These are phyloP conservation scores for Fagopyrum homotropicum DNA, from an alignment of 148 eudicot genomes.

Conservation along the genomic window DNA sequence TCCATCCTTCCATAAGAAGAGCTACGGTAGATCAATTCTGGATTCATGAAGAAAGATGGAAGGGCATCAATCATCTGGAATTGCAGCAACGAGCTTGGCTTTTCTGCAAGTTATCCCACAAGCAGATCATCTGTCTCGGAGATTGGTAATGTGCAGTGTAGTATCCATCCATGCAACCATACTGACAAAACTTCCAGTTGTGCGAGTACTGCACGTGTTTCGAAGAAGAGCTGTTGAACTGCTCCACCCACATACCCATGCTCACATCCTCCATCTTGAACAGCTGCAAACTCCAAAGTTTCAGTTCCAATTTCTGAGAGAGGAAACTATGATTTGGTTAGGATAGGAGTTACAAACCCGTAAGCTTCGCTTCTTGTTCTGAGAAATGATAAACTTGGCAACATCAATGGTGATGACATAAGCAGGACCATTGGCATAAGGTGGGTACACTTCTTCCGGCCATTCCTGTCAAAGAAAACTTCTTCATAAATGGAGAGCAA, in stretches of 20 bases:
- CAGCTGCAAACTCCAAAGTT: constrained; percentile 27
- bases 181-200: constrained; percentile 40
- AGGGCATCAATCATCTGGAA: constrained; percentile 28
- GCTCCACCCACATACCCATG: constrained; percentile 53
- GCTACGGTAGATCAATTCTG: too few species aligned
- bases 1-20: too few species aligned
- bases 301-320: background rate
- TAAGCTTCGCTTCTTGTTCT: constrained; percentile 44
- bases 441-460: constrained; percentile 89
- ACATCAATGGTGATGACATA: constrained; percentile 70
- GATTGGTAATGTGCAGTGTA: constrained; percentile 50
- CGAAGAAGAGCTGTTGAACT: constrained; percentile 29
- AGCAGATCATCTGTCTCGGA: constrained; percentile 72
- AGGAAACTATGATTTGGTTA: background rate
- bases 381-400: constrained; percentile 55
- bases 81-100: constrained; percentile 82
- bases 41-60: too few species aligned
- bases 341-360: constrained; percentile 44
- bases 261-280: constrained; percentile 28
- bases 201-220: constrained; percentile 74
- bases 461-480: constrained; percentile 57
- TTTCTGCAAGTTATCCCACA: constrained; percentile 69
- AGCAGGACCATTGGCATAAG: constrained; percentile 96
- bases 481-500: constrained; percentile 11
- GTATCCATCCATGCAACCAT: constrained; percentile 39